Evolutionary conservation across 352 stramenopile genomes (phyloP), one percentile per base, ranked within the genome.

Genomic region (Pythium periplocum): DNA sequence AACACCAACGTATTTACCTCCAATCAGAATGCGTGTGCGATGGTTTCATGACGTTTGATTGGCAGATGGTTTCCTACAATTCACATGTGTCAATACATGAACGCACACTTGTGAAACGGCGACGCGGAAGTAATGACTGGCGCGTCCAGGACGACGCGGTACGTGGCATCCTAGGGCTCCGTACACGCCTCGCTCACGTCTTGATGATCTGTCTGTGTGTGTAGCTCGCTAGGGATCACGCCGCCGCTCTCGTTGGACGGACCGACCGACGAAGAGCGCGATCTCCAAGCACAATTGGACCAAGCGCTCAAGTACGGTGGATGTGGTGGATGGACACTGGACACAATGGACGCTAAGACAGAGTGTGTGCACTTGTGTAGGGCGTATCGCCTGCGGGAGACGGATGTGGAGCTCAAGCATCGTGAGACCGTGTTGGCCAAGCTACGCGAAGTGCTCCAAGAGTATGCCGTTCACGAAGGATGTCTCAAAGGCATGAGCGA

Each of bases 391-490:
- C 51, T 96, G 47, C 89, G 92, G 53, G 87, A 96, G 59, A 91
- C 61, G 10, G 64, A 78, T 11, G 62, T 90, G 10, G 81, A 89
- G 48, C 53, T 88, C 30, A 62, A 68, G 3, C 62, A 73, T 49
- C 81, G 88, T 1, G 79, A 90, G 57, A 46, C 53, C 3, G 78
- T 95, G 40, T 68, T 96, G 4, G 43, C 68, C 11, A 87, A 74
- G 57, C 61, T 96, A 44, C 67, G 67, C 2, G 52, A 59, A 10
- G 72, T 95, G 35, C 50, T 95, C 30, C 61, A 90, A 9, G 79
- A 96, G 47, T 95, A 89, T 60, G 81, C 80, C 6, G 62, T 90
- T 34, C 69, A 92, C 43, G 83, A 94, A 68, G 78, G 60, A 0
- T 69, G 62, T 10, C 53, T 79, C 10, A 43, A 33, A 8, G 57